Conservation (phyloP, 179 eudicot genomes). For the Gypsophila paniculata region DNA sequence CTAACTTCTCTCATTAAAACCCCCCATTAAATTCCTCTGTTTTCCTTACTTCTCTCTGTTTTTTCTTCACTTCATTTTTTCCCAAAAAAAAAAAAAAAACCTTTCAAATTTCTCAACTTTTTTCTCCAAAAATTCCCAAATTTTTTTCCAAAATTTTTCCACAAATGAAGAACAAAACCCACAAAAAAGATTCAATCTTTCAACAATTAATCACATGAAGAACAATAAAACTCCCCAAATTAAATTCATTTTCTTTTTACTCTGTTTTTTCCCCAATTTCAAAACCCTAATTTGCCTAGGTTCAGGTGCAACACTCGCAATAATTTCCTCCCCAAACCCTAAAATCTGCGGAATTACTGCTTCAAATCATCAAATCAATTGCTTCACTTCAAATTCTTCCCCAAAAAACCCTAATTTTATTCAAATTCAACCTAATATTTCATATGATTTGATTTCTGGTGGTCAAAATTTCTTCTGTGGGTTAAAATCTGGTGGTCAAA, state of each 20-base stretch:
- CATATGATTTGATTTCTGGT: conserved; percentile 63
- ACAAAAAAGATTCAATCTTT: conserved; percentile 3
- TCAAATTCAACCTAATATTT: conserved; percentile 34
- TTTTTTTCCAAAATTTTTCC: background rate
- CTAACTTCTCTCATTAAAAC: conserved; percentile 6
- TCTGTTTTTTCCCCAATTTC: conserved; percentile 23
- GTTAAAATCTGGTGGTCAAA: conserved; percentile 55
- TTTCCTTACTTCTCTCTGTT: conserved; percentile 1
- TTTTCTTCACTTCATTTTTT: conserved; percentile 4
- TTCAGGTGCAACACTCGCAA: conserved; percentile 42
- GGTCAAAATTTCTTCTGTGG: conserved; percentile 67
- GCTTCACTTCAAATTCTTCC: conserved; percentile 30
- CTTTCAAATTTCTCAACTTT: background rate
- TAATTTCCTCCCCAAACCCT: conserved; percentile 39
- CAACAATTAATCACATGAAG: conserved; percentile 10
- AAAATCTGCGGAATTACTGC: conserved; percentile 67
- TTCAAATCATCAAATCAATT: conserved; percentile 42
- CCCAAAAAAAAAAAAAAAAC: background rate
- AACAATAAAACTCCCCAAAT: conserved; percentile 31
- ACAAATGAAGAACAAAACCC: conserved; percentile 34
- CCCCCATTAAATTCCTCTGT: conserved; percentile 13
- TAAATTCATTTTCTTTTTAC: conserved; percentile 11
- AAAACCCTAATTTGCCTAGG: conserved; percentile 31
- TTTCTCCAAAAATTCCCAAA: background rate
- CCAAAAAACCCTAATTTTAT: background rate